Percentiles rank a stretch among this genome's conserved stretches.
Conservation (phyloP, 257 asterid genomes). For the Nicotiana tabacum region DNA sequence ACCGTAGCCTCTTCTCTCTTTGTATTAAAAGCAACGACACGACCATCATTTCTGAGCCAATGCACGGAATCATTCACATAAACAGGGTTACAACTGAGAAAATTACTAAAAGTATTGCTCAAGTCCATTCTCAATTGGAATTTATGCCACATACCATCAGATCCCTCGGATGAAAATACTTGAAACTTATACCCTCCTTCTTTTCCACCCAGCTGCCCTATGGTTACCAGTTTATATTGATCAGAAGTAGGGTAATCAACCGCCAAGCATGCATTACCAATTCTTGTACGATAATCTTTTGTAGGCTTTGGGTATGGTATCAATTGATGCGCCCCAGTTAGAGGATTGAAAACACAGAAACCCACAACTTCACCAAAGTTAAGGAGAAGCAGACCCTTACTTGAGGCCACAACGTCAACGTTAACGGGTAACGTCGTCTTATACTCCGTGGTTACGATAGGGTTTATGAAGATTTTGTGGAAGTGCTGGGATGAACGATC, state of each 20-base stretch:
- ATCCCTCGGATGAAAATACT: background rate
- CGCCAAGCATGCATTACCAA: background rate
- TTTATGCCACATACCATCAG: background rate
- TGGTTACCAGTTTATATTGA: background rate
- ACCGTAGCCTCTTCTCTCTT: background rate
- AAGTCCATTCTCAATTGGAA: background rate
- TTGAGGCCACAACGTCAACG: background rate
- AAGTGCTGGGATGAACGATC: background rate
- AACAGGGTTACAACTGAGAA: too few species aligned
- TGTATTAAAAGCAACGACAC: background rate
- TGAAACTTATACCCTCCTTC: background rate
- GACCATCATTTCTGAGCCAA: background rate
- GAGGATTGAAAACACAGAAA: background rate
- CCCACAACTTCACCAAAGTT: background rate
- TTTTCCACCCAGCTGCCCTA: background rate
- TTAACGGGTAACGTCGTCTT: background rate
- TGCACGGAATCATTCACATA: background rate
- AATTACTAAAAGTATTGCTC: too few species aligned
- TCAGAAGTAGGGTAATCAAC: background rate
- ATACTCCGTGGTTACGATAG: background rate
- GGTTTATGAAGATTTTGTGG: background rate
- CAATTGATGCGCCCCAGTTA: background rate
- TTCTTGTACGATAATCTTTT: too few species aligned
- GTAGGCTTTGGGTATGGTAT: background rate
- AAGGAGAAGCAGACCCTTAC: background rate